A percentile compares a stretch with the other conserved stretches of the same genome.
Conservation (phyloP, 768 basidiomycete species). For the Pholiota microspora region DNA sequence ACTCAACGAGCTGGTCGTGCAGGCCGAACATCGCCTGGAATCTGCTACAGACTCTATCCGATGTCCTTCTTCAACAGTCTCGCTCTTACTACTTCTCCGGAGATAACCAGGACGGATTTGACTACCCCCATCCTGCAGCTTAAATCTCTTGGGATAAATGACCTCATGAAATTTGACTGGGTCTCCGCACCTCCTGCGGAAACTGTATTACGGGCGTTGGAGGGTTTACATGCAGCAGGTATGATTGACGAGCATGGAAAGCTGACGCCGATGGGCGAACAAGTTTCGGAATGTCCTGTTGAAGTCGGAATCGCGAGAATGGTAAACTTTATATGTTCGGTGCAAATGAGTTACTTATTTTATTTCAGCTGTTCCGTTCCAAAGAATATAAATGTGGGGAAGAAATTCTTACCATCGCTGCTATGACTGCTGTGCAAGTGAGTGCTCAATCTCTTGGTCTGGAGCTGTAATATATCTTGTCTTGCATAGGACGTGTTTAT, state of each 20-base stretch:
- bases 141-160: conserved; percentile 92
- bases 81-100: conserved; percentile 74
- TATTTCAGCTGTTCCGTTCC: conserved; percentile 75
- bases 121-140: conserved; percentile 90
- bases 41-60: conserved; percentile 92
- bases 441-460: conserved; percentile 2
- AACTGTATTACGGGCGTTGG: conserved; percentile 81
- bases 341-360: not conserved
- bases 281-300: conserved; percentile 92
- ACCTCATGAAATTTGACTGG: conserved; percentile 96
- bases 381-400: conserved; percentile 88
- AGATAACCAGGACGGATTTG: conserved; percentile 89
- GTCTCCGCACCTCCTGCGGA: conserved; percentile 85
- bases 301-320: conserved; percentile 94
- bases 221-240: conserved; percentile 74
- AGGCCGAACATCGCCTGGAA: conserved; percentile 87
- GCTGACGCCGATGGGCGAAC: conserved; percentile 73
- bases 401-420: conserved; percentile 93
- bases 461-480: not conserved
- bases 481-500: conserved; percentile 85
- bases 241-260: conserved; percentile 84
- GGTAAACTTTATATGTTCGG: conserved; percentile 40
- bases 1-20: conserved; percentile 94
- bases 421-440: conserved; percentile 92
- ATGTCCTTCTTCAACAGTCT: conserved; percentile 57